A percentile compares a stretch with the other conserved stretches of the same genome.
Conservation (phyloP, 139 green algal species). For the Chlamydomonas applanata region DNA sequence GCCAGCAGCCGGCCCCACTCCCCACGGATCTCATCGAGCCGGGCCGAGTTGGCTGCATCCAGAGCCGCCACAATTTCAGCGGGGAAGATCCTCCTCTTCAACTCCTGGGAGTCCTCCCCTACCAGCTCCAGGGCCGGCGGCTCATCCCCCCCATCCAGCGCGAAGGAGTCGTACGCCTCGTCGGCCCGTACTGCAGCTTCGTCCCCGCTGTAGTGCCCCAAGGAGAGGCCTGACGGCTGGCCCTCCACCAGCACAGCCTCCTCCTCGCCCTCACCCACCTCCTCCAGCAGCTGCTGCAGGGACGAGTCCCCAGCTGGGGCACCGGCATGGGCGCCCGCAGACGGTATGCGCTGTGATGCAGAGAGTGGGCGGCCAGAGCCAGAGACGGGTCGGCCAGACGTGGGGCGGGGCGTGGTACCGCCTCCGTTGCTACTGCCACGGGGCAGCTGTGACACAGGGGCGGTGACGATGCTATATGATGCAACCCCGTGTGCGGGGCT, state of each 20-base stretch:
- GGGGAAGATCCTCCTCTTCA: constrained; percentile 31
- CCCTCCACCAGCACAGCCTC: constrained; percentile 1
- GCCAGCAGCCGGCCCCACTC: constrained; percentile 32
- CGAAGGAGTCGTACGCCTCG: constrained; percentile 16
- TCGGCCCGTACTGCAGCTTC: background rate
- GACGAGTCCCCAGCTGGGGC: background rate
- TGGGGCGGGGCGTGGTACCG: too few relatives aligned
- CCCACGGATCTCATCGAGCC: constrained; percentile 23
- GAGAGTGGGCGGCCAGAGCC: constrained; percentile 1
- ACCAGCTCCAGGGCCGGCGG: constrained; percentile 16
- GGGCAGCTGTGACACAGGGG: background rate
- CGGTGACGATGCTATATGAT: too few relatives aligned
- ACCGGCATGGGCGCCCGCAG: background rate
- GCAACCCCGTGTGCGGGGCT: too few relatives aligned
- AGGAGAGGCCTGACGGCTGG: background rate
- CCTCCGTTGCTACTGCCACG: constrained; percentile 4
- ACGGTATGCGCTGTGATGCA: background rate
- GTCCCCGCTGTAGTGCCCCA: background rate
- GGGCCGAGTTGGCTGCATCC: constrained; percentile 21
- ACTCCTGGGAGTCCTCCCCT: constrained; percentile 17
- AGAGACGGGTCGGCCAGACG: background rate
- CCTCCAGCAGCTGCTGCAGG: constrained; percentile 22
- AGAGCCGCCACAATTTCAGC: constrained; percentile 27
- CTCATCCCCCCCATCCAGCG: constrained; percentile 23
- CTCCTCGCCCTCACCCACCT: constrained; percentile 12